Evolutionary conservation across 768 basidiomycete genomes (phyloP).

Genomic region (Hygrophorus pudorinus): DNA sequence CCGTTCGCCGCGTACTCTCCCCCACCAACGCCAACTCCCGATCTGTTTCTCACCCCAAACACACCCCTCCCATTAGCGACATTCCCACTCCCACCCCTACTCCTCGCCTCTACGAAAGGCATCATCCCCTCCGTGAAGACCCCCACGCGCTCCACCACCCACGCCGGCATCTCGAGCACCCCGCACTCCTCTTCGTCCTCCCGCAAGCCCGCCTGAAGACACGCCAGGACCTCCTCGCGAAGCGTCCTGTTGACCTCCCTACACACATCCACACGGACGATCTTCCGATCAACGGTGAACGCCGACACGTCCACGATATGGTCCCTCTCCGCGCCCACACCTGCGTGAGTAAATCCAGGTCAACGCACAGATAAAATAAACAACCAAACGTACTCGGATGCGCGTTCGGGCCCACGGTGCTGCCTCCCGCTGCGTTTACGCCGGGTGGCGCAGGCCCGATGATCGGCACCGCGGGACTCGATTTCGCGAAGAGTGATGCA

Average conservation of each 20-base stretch:
- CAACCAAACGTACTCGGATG: too few relatives aligned
- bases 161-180: constrained; percentile 30
- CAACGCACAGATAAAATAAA: too few relatives aligned
- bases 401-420: too few relatives aligned
- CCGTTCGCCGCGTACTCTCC: constrained; percentile 31
- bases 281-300: constrained; percentile 43
- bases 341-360: too few relatives aligned
- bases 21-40: constrained; percentile 1
- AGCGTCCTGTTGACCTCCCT: constrained; percentile 44
- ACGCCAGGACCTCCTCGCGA: constrained; percentile 43
- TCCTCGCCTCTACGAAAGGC: constrained; percentile 39
- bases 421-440: constrained; percentile 10
- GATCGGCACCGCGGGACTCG: constrained; percentile 23
- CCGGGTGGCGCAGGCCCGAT: constrained; percentile 23
- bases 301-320: constrained; percentile 46
- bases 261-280: constrained; percentile 44
- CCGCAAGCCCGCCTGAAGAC: constrained; percentile 13
- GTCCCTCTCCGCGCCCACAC: constrained; percentile 23
- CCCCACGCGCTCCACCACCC: constrained; percentile 52
- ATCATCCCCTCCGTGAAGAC: constrained; percentile 44
- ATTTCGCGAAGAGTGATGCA: constrained; percentile 62
- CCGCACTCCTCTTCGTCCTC: constrained; percentile 2
- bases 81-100: constrained; percentile 2
- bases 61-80: too few relatives aligned
- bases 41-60: too few relatives aligned